phyloP scores from a whole-genome alignment of 495 filamentous ascomycete genomes.

The Aspergillus bertholletiae region DNA sequence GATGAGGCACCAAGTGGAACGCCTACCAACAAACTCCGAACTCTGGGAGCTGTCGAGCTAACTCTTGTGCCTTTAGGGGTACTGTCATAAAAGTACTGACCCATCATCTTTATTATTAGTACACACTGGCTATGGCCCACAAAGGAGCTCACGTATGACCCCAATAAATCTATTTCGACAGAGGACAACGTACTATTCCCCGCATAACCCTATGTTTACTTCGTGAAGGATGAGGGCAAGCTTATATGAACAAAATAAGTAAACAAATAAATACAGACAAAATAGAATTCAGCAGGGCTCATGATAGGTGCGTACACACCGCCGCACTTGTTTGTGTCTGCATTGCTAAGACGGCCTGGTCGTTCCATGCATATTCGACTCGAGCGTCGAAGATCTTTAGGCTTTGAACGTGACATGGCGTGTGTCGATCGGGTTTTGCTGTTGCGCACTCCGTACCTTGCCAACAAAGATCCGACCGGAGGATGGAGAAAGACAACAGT shows the following conservation, averaged over 20 bases:
- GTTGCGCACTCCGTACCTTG: not conserved
- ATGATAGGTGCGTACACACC: conserved; percentile 1
- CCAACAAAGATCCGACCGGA: not conserved
- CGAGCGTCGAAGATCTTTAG: not conserved
- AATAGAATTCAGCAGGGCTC: no score
- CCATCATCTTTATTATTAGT: not conserved
- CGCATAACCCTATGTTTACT: no score
- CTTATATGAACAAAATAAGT: no score
- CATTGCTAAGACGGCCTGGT: conserved; percentile 9
- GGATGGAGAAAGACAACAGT: not conserved
- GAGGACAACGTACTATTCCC: no score
- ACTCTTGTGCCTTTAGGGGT: not conserved
- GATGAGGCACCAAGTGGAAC: not conserved
- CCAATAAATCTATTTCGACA: no score
- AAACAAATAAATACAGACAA: no score
- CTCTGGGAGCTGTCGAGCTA: not conserved
- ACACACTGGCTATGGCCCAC: not conserved
- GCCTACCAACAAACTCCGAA: not conserved
- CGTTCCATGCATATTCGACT: conserved; percentile 10
- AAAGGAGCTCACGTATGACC: conserved; percentile 1
- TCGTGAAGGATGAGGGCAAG: no score
- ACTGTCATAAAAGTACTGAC: not conserved
- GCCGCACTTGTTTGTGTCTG: not conserved
- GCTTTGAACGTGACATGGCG: conserved; percentile 14
- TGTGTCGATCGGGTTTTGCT: not conserved